Evolutionary conservation across 208 protist species (phyloP).

Genomic region (Trypanosoma caninum): DNA sequence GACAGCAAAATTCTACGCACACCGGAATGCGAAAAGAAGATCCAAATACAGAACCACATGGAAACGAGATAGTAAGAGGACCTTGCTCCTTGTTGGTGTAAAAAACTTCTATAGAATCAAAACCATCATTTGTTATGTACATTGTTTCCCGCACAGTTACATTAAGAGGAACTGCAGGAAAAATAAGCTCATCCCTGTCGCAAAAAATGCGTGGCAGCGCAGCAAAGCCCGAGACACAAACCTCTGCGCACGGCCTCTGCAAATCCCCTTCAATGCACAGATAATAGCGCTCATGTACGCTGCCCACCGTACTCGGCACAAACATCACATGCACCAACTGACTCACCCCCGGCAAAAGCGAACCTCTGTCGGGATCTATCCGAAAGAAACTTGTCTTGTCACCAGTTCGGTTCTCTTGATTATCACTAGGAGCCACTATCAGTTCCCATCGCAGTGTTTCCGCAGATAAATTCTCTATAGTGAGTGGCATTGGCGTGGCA

Average conservation of each 20-base stretch:
- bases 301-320: slow-evolving; percentile 35
- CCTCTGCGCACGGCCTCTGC: slow-evolving; percentile 44
- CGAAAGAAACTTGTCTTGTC: slow-evolving; percentile 39
- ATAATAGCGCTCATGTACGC: slow-evolving; percentile 28
- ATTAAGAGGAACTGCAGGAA: slow-evolving; percentile 87
- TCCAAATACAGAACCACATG: slow-evolving; percentile 45
- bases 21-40: slow-evolving; percentile 36
- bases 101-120: slow-evolving; percentile 82
- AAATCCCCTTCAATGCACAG: slow-evolving; percentile 57
- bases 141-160: slow-evolving; percentile 61
- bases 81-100: slow-evolving; percentile 61
- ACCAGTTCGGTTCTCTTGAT: not conserved
- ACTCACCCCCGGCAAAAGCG: slow-evolving; percentile 39
- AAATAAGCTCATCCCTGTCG: slow-evolving; percentile 71
- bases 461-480: slow-evolving; percentile 43
- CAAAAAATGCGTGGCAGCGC: slow-evolving; percentile 74
- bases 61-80: slow-evolving; percentile 82
- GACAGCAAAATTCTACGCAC: slow-evolving; percentile 60
- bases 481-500: slow-evolving; percentile 37
- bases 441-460: slow-evolving; percentile 24
- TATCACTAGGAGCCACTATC: not conserved
- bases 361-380: slow-evolving; percentile 55
- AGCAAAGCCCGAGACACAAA: slow-evolving; percentile 57
- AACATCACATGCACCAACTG: slow-evolving; percentile 73
- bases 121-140: slow-evolving; percentile 90